These are phyloP conservation scores for Fusarium subtropicale DNA, from an alignment of 2,329 filamentous ascomycete species.

Conservation along the genomic window DNA sequence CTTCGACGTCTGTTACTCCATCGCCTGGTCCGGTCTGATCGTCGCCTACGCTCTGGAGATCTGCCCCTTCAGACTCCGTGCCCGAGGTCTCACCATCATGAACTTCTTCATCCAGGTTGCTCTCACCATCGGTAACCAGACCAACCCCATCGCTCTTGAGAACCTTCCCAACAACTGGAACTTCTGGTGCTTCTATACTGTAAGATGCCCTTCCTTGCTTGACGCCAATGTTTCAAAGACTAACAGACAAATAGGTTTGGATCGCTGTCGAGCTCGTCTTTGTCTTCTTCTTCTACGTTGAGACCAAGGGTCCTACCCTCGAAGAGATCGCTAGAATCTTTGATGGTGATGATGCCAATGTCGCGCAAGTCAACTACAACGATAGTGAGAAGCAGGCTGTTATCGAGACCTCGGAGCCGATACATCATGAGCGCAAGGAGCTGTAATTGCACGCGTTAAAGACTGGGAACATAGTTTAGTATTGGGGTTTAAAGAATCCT, in stretches of 20 bases:
- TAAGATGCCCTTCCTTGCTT: neutral
- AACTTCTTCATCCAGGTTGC: conserved; percentile 72
- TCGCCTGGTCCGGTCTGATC: conserved; percentile 69
- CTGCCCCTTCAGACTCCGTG: conserved; percentile 68
- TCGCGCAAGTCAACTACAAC: conserved; percentile 1
- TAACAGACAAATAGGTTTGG: conserved; percentile 8
- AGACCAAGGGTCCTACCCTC: conserved; percentile 77
- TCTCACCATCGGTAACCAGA: conserved; percentile 71
- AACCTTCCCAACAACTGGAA: conserved; percentile 70
- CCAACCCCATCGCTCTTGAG: conserved; percentile 73
- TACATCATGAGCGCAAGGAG: conserved; percentile 18
- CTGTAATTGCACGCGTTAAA: neutral
- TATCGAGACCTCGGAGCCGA: neutral
- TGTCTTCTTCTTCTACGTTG: conserved; percentile 74
- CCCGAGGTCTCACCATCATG: conserved; percentile 72
- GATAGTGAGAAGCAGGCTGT: conserved; percentile 24
- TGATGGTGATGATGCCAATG: conserved; percentile 68
- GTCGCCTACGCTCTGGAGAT: conserved; percentile 70
- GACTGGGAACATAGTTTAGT: neutral
- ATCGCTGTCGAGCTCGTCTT: conserved; percentile 64
- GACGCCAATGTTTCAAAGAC: fast-evolving
- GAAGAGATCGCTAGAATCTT: conserved; percentile 73
- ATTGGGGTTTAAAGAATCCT: neutral
- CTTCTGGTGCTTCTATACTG: conserved; percentile 74
- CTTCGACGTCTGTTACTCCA: conserved; percentile 69